Conservation (phyloP, 2,329 filamentous ascomycete genomes). For the Colletotrichum noveboracense region DNA sequence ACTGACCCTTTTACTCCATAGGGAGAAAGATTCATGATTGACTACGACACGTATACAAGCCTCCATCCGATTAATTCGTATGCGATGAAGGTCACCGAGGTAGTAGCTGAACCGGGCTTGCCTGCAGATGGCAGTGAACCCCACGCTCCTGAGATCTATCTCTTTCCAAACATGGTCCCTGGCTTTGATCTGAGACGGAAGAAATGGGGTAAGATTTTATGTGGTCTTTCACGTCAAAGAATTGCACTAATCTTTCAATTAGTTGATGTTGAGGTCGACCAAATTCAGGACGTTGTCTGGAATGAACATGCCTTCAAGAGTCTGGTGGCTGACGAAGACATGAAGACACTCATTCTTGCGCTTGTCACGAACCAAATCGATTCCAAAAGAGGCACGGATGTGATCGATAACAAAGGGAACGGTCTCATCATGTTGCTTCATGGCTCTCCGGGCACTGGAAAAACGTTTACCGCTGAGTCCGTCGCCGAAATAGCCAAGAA, state of each 20-base stretch:
- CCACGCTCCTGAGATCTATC: background rate
- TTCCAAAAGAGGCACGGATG: conserved; percentile 28
- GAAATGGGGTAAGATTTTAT: background rate
- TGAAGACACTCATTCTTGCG: conserved; percentile 34
- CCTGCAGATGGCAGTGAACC: background rate
- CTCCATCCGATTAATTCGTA: background rate
- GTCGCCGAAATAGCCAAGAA: background rate
- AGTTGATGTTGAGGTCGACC: background rate
- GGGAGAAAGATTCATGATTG: background rate
- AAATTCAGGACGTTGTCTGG: background rate
- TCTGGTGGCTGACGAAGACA: conserved; percentile 21
- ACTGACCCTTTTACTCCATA: too few species aligned
- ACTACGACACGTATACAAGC: background rate
- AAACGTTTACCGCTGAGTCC: conserved; percentile 39
- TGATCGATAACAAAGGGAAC: conserved; percentile 39
- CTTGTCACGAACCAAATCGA: conserved; percentile 27
- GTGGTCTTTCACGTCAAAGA: too few species aligned
- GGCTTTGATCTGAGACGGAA: background rate
- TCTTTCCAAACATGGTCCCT: background rate
- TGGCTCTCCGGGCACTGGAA: conserved; percentile 38
- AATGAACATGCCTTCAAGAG: conserved; percentile 22
- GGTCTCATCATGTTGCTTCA: conserved; percentile 39
- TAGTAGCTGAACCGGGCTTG: background rate
- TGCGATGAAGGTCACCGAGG: rapidly evolving
- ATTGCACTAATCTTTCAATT: background rate